Evolutionary conservation across 345 rosid species (phyloP), one percentile per base, ranked within the genome.

Genomic region (Hypericum perforatum): DNA sequence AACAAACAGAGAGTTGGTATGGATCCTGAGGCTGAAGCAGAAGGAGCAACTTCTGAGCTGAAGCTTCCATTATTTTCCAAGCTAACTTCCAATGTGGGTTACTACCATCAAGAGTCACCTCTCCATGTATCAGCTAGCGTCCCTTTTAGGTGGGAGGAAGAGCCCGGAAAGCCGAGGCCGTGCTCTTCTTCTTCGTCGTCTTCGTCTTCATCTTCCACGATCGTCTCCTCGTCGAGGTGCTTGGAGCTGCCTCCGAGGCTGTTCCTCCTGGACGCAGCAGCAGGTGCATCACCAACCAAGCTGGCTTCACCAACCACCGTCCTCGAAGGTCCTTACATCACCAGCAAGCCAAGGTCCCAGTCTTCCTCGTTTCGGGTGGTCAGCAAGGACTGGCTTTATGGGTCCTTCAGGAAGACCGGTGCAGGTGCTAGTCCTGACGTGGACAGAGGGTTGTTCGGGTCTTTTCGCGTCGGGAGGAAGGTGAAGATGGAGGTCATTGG

Each of bases 121-220:
- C 66, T 73, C 38, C 72, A 75, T 52, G 60, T 79, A 10, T 64
- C 74, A 29, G 97, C 89, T 8, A 68, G 89, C 2, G 87, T 89
- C 50, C 97, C 97, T 7, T 89, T 89, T 53, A 76, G 78, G 7
- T 89, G 97, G 97, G 97, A 89, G 53, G 89, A 89, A 39, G 74
- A 81, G 69, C 95, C 97, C 7, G 95, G 97, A 22, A 89, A 85
- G 67, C 95, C 97, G 11, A 81, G 86, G 62, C 73, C 69, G 13
- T 44, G 8, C 75, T 71, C 53, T 72, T 32, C 11, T 60, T 32
- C 57, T 71, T 52, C 41, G 11, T 62, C 29, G 11, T 13, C 13
- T 9, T 74, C 11, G 7, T 39, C 56, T 49, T 58, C 0, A 13
- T 39, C 40, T 22, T 22, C 32, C 32, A 22, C 4, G 32, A 60